Base-by-base conservation (phyloP, 768 basidiomycete genomes). In the Dentipellis sp. region DNA sequence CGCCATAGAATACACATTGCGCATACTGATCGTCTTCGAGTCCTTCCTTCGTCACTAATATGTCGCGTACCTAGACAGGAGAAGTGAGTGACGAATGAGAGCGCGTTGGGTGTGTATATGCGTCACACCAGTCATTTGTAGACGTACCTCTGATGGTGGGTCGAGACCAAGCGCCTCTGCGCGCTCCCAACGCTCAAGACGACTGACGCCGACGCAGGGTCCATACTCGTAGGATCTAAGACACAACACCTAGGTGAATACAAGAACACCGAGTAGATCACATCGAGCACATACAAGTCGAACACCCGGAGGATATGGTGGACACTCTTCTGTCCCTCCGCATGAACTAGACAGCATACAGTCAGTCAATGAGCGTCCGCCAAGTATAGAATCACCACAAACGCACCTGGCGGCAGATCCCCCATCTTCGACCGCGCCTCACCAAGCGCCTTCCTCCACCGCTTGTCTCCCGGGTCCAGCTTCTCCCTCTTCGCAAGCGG, bases 131-230 rank as follows among this genome's bases (percentile, higher is more conserved):
- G 23, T 19, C 16, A n/a, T 8, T 10, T 2, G 9, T 10, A 56
- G 37, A 67, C 80, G 56, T 62, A 88, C 92, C 76, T 92, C 89
- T 14, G 65, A 59, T 3, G 92, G 93, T 12, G 94, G 94, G 49
- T 84, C 75, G 17, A 97, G 72, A 2, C 91, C 91, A 47, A 94
- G 74, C 10, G 77, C 76, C 23, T 83, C 68, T 0, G 94, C 94
- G 50, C 94, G 77, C 65, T 94, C 81, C 91, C 93, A 97, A 39
- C 94, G 76, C 59, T 94, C 83, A 12, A 95, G 70, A 29, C 94
- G 82, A n/a, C 83, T 79, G 54, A 91, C 77, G 0, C 90, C 88
- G 19, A 85, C 72, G 60, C 85, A 90, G 2, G 90, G 91, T 0
- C 91, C 91, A 64, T 83, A 94, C 60, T 89, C 82, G 56, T 85